Percentiles rank a stretch among this genome's conserved stretches.
Evolutionary conservation across 2,329 filamentous ascomycete genomes (phyloP).

Genomic region (Calonectria pauciramosa): DNA sequence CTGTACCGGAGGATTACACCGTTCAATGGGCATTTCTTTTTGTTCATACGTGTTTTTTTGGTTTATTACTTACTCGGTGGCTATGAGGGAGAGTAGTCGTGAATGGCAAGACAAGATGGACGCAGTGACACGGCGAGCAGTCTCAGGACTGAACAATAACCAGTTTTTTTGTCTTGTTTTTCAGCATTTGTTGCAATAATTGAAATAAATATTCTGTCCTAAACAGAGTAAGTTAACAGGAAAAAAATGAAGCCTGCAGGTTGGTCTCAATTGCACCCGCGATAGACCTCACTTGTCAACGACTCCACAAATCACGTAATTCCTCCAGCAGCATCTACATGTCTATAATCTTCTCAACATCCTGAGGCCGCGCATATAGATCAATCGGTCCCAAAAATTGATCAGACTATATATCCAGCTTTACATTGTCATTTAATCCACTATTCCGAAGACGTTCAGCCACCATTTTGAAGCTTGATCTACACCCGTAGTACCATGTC

Average conservation of each 20-base stretch:
- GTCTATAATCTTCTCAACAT: background rate
- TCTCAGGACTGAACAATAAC: background rate
- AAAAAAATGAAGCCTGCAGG: background rate
- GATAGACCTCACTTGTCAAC: background rate
- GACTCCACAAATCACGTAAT: slow-evolving; percentile 10
- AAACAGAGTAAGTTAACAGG: background rate
- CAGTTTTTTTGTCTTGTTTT: background rate
- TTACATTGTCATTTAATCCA: background rate
- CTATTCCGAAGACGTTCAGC: too few relatives aligned
- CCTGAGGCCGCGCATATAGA: background rate
- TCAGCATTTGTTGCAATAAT: background rate
- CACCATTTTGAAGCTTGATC: background rate
- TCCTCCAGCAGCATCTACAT: background rate
- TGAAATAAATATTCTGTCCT: background rate
- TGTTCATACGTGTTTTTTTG: background rate
- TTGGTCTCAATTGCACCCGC: background rate
- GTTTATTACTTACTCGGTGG: background rate
- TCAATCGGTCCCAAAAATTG: too few relatives aligned
- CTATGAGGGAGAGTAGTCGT: background rate
- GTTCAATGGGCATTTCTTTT: background rate
- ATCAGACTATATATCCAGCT: background rate
- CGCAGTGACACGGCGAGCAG: background rate
- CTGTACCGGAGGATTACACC: background rate
- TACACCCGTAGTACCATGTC: slow-evolving; percentile 13
- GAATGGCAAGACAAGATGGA: background rate